Conservation (phyloP, 352 stramenopile species). For the Sclerospora graminicola region DNA sequence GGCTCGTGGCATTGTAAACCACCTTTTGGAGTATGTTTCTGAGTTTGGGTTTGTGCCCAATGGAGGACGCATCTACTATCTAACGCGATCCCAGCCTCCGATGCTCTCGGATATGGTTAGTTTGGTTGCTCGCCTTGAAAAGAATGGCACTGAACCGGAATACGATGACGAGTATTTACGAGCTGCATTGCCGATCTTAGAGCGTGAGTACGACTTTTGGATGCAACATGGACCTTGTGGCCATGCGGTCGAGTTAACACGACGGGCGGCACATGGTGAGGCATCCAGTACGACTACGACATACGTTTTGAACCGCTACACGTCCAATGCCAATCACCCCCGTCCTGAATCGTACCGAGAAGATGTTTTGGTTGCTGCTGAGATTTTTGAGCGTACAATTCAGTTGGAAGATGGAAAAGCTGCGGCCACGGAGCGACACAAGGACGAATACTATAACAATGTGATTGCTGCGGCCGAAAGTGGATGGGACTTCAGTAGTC, state of each 20-base stretch:
- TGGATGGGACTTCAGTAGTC: slow-evolving; percentile 87
- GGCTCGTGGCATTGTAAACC: slow-evolving; percentile 69
- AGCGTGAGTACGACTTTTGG: slow-evolving; percentile 81
- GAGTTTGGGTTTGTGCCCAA: slow-evolving; percentile 87
- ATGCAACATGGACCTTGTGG: slow-evolving; percentile 59
- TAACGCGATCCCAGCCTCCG: slow-evolving; percentile 83
- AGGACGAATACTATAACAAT: slow-evolving; percentile 74
- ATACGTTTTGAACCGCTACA: slow-evolving; percentile 74
- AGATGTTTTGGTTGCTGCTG: slow-evolving; percentile 53
- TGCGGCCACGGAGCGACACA: slow-evolving; percentile 30
- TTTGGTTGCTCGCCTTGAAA: slow-evolving; percentile 30
- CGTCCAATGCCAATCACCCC: slow-evolving; percentile 55
- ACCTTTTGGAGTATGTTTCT: slow-evolving; percentile 80
- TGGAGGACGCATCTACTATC: slow-evolving; percentile 86
- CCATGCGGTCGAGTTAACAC: slow-evolving; percentile 44
- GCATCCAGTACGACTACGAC: neutral
- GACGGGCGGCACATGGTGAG: slow-evolving; percentile 9
- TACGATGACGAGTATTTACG: slow-evolving; percentile 47
- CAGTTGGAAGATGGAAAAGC: slow-evolving; percentile 23
- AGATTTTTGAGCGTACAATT: slow-evolving; percentile 45
- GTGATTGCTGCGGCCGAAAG: slow-evolving; percentile 78
- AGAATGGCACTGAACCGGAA: slow-evolving; percentile 27
- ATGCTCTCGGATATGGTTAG: slow-evolving; percentile 85
- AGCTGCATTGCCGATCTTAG: slow-evolving; percentile 46
- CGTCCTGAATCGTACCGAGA: slow-evolving; percentile 84